Percentiles rank a stretch among this genome's conserved stretches.
Conservation (phyloP, 768 basidiomycete genomes). For the Panaeolus cyanescens region DNA sequence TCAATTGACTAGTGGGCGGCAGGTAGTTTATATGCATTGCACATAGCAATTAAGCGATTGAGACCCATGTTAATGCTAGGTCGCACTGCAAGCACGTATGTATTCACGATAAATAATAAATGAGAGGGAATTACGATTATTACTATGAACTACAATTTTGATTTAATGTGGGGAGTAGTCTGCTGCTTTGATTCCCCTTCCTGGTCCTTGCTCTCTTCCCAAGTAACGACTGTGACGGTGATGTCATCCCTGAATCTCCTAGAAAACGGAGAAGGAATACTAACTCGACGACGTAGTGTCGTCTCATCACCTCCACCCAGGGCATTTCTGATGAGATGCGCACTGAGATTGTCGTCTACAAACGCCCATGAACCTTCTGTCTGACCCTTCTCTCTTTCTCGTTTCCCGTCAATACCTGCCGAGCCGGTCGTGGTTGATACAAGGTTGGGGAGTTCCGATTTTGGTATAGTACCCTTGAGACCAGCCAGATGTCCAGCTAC, state of each 20-base stretch:
- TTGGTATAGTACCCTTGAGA: conserved; percentile 63
- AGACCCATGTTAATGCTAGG: background rate
- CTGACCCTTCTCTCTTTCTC: conserved; percentile 38
- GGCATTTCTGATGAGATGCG: conserved; percentile 90
- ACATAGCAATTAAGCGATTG: background rate
- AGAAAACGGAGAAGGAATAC: conserved; percentile 82
- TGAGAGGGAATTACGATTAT: conserved; percentile 1
- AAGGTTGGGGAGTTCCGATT: conserved; percentile 52
- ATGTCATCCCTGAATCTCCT: conserved; percentile 83
- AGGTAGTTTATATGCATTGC: background rate
- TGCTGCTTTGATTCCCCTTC: conserved; percentile 34
- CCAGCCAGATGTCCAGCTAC: conserved; percentile 83
- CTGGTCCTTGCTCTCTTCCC: conserved; percentile 75
- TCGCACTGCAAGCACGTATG: background rate
- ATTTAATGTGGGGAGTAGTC: conserved; percentile 47
- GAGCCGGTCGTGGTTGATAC: conserved; percentile 59
- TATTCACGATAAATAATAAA: background rate
- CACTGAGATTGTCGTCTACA: conserved; percentile 73
- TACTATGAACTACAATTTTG: conserved; percentile 42
- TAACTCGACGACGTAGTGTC: conserved; percentile 61
- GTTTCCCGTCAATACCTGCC: conserved; percentile 65
- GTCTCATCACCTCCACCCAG: conserved; percentile 78
- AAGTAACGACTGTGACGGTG: conserved; percentile 85
- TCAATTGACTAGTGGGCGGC: background rate
- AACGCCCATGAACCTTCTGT: conserved; percentile 70